These are phyloP conservation scores for Ophiosphaerella korrae DNA, from an alignment of 2,329 filamentous ascomycete genomes.

Conservation along the genomic window DNA sequence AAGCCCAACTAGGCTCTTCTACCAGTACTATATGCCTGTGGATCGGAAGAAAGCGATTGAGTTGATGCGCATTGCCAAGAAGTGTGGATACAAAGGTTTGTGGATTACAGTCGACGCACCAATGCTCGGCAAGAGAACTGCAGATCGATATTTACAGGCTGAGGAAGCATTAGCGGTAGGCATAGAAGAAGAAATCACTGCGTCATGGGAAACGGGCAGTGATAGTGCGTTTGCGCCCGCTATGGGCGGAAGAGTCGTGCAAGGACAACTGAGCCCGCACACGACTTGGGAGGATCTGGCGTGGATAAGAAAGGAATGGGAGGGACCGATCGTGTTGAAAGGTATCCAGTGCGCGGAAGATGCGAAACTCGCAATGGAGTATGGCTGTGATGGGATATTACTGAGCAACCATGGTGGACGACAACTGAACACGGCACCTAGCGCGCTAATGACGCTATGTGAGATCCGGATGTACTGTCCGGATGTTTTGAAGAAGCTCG, in stretches of 20 bases:
- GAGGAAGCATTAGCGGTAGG: slow-evolving; percentile 58
- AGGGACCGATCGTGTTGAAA: slow-evolving; percentile 52
- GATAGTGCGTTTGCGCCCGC: slow-evolving; percentile 61
- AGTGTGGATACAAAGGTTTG: slow-evolving; percentile 39
- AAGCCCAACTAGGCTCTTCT: slow-evolving; percentile 40
- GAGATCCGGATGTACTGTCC: slow-evolving; percentile 47
- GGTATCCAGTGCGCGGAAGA: slow-evolving; percentile 53
- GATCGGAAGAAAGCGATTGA: slow-evolving; percentile 38
- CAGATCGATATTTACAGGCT: slow-evolving; percentile 47
- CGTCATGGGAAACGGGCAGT: slow-evolving; percentile 57
- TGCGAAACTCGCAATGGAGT: slow-evolving; percentile 51
- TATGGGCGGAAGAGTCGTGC: slow-evolving; percentile 56
- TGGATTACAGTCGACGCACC: slow-evolving; percentile 47
- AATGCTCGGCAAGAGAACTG: slow-evolving; percentile 41
- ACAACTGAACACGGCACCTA: slow-evolving; percentile 53
- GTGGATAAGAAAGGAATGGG: slow-evolving; percentile 51
- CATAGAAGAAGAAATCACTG: slow-evolving; percentile 57
- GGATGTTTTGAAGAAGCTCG: slow-evolving; percentile 42
- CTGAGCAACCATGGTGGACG: slow-evolving; percentile 61
- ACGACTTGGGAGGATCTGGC: slow-evolving; percentile 57
- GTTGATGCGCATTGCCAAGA: slow-evolving; percentile 39
- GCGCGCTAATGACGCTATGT: slow-evolving; percentile 44
- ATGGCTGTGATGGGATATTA: slow-evolving; percentile 55
- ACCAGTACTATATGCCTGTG: slow-evolving; percentile 46
- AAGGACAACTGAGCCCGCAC: slow-evolving; percentile 48